Percentiles rank a stretch among this genome's conserved stretches.
Evolutionary conservation across 441 rosid species (phyloP).

Genomic region (Gossypium trilobum): DNA sequence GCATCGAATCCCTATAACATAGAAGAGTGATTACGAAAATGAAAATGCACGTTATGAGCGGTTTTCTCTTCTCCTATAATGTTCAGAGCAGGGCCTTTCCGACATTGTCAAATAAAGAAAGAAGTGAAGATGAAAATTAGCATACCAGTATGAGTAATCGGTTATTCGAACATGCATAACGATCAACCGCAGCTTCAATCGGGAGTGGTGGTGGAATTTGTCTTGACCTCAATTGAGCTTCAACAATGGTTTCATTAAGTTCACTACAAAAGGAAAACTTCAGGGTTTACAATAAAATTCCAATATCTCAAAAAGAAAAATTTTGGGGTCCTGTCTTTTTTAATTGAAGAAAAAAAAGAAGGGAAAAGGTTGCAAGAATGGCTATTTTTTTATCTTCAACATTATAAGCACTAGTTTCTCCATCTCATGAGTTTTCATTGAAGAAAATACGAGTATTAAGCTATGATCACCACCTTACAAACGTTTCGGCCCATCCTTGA

Average conservation of each 20-base stretch:
- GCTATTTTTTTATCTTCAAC: background rate
- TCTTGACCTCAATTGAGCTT: constrained; percentile 62
- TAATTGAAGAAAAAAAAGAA: too few species aligned
- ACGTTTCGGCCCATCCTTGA: constrained; percentile 78
- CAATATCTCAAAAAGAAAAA: too few species aligned
- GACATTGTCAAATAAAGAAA: background rate
- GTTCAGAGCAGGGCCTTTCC: background rate
- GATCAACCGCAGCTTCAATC: constrained; percentile 32
- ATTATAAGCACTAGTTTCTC: background rate
- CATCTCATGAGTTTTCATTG: background rate
- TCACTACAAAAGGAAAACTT: constrained; percentile 34
- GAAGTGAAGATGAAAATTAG: background rate
- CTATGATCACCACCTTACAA: constrained; percentile 41
- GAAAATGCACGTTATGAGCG: background rate
- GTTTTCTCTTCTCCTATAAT: background rate
- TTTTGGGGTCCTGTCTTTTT: too few species aligned
- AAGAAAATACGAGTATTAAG: background rate
- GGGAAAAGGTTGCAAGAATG: background rate
- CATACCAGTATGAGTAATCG: constrained; percentile 61
- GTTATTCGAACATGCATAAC: constrained; percentile 40
- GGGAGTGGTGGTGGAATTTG: constrained; percentile 65
- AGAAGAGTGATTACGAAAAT: background rate
- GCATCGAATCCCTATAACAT: constrained; percentile 53
- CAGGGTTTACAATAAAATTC: background rate
- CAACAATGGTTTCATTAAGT: constrained; percentile 68